Evolutionary conservation across 148 eudicot species (phyloP), one percentile per base, ranked within the genome.

Genomic region (Cornus florida): DNA sequence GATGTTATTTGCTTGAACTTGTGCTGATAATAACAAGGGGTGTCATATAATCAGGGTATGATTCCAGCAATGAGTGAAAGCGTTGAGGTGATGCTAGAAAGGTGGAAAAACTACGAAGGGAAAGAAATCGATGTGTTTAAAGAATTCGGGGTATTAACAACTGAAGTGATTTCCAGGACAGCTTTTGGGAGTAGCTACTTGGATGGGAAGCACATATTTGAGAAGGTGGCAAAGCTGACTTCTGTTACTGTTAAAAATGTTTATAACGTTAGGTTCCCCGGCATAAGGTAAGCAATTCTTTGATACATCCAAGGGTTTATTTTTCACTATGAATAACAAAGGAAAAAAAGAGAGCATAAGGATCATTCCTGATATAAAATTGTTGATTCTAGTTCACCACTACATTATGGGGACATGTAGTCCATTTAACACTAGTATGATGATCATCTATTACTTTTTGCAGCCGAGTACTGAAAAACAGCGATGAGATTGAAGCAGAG

Each of bases 161-260:
- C 90, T 3, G 87, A 84, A 69, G 83, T 84, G 28, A 87, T 87
- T 68, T 84, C 87, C 28, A 87, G 84, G 57, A 87, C 90, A 43
- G 90, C 90, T 39, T 87, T 87, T 74, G 87, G 87, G 50, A 87
- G 87, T 64, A 84, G 86, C 73, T 84, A 80, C 28, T 24, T 62
- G 74, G 87, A 87, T 66, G 87, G 87, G 43, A 77, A 85, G 69
- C 76, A 80, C 20, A 87, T 87, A 10, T 87, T 87, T n/a, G 67
- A 87, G 77, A 82, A 84, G 89, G 67, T 87, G 75, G 79, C 74
- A 14, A 79, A 82, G 68, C 69, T 87, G 24, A 69, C 78, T 56
- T 10, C 70, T 5, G 72, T 84, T 28, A 75, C 80, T 70, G 75
- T 76, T 35, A 82, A 65, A 80, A 87, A 84, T 73, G 46, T 75